phyloP scores from a whole-genome alignment of 768 basidiomycete species.

The Trametes coccinea region DNA sequence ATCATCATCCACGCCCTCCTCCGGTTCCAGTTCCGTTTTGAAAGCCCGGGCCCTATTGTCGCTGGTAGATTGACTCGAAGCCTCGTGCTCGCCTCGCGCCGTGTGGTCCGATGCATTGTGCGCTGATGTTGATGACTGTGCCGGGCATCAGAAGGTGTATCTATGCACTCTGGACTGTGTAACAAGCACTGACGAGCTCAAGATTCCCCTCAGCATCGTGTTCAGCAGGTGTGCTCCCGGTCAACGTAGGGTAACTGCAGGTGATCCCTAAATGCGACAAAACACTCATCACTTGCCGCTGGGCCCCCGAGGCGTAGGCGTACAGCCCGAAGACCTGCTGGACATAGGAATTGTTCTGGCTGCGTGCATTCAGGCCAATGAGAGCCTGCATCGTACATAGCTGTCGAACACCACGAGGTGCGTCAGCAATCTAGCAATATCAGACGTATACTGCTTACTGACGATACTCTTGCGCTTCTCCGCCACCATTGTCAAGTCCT shows the following conservation, averaged over 20 bases:
- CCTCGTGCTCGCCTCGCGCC: no score
- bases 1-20: no score
- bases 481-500: no score
- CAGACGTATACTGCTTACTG: no score
- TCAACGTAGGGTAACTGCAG: constrained; percentile 34
- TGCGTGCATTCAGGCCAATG: constrained; percentile 32
- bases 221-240: background rate
- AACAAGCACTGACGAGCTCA: background rate
- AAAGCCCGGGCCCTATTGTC: no score
- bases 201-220: constrained; percentile 5
- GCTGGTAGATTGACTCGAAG: background rate
- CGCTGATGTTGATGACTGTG: background rate
- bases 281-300: constrained; percentile 34
- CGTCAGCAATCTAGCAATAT: no score
- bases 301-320: constrained; percentile 35
- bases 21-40: no score
- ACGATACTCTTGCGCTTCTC: no score
- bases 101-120: no score
- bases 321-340: constrained; percentile 34
- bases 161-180: no score
- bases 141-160: background rate
- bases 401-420: no score
- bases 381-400: constrained; percentile 7
- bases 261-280: constrained; percentile 33
- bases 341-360: constrained; percentile 35